phyloP scores from a whole-genome alignment of 345 rosid genomes.

The Gossypium stocksii region DNA sequence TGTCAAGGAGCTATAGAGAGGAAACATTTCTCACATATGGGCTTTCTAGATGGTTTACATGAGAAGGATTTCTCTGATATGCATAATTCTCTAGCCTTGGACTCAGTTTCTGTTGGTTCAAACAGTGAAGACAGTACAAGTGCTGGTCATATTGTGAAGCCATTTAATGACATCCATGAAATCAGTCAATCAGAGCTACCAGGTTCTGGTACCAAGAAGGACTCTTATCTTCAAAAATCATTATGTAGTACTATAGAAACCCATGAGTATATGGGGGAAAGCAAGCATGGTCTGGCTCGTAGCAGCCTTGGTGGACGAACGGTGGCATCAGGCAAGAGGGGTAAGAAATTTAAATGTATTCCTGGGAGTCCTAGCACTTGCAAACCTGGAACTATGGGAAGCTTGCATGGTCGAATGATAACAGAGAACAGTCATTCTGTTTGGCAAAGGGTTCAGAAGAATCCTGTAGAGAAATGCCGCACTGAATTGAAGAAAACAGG shows the following conservation, averaged over 20 bases:
- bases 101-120: conserved; percentile 29
- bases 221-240: conserved; percentile 11
- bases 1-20: conserved; percentile 14
- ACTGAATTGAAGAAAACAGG: conserved; percentile 21
- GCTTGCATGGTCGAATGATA: conserved; percentile 23
- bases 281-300: conserved; percentile 12
- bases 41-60: conserved; percentile 7
- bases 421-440: conserved; percentile 38
- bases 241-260: conserved; percentile 20
- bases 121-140: conserved; percentile 20
- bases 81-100: conserved; percentile 24
- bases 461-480: conserved; percentile 22
- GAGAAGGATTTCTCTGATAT: conserved; percentile 17
- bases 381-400: conserved; percentile 26
- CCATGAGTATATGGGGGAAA: conserved; percentile 11
- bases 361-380: conserved; percentile 20
- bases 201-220: conserved; percentile 16
- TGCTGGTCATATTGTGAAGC: conserved; percentile 17
- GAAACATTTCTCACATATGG: conserved; percentile 4
- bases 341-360: conserved; percentile 28
- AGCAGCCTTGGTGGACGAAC: conserved; percentile 15
- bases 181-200: conserved; percentile 18
- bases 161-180: conserved; percentile 11
- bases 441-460: conserved; percentile 51
- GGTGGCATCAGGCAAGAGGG: conserved; percentile 22